Evolutionary conservation across 2,329 filamentous ascomycete genomes (phyloP), one percentile per base, ranked within the genome.

Genomic region (Aspergillus novofumigatus): DNA sequence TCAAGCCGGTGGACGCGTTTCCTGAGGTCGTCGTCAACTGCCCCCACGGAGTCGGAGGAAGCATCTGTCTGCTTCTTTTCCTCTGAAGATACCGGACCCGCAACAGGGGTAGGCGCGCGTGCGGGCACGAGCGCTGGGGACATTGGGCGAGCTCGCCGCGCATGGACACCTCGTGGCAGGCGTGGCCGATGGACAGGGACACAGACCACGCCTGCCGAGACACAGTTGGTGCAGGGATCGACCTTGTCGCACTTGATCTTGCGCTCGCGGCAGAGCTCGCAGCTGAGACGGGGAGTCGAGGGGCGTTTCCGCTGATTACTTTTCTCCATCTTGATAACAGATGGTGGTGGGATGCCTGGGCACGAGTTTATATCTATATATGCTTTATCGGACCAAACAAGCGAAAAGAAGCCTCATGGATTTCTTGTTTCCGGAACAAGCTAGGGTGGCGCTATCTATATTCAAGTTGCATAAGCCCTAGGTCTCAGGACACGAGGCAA

Each of bases 161-260:
- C 61, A 52, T 64, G 53, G 11, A 59, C 56, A 5, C 62, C 65
- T 20, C 63, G 52, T 10, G 65, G 62, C 2, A 62, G 52, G 38
- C 62, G 56, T 25, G 42, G 52, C 14, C 65, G 60, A 20, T 56
- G 53, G 3, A 65, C 51, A 2, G 61, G 53, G 4, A 62, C 49
- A 53, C 61, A 63, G 8, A 56, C 47, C 3, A 60, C 52, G 11
- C 61, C 61, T 7, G 52, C 44, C 14, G 51, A 49, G 21, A 50
- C 49, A 38, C 62, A 65, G 25, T 61, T 63, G n/a, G 57, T 63
- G 49, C 61, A 65, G 4, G 62, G 63, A 35, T 56, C 56, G 29
- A 60, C 53, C 47, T 60, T 63, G 51, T 65, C 63, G 49, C 61
- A 63, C 49, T 62, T 63, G 42, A 62, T 44, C 45, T 65, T 65